phyloP scores from a whole-genome alignment of 1,284 basidiomycete genomes.

The Moesziomyces sp. region DNA sequence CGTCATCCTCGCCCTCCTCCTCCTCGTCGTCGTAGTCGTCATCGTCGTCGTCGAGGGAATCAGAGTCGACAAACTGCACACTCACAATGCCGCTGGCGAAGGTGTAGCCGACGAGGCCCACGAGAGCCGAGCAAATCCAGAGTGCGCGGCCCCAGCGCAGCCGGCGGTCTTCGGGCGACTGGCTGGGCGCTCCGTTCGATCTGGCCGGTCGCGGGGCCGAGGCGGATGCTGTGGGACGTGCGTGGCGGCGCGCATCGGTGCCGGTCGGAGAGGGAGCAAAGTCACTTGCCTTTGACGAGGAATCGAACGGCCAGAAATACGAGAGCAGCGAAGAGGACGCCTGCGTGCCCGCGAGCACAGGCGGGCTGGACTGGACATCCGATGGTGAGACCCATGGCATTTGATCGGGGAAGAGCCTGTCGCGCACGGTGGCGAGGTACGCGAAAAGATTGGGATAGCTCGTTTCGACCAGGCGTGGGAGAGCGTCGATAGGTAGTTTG shows the following conservation, averaged over 20 bases:
- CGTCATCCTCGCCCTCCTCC: conserved; percentile 23
- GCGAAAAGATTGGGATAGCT: conserved; percentile 32
- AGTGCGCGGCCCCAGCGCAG: conserved; percentile 46
- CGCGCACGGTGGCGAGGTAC: conserved; percentile 21
- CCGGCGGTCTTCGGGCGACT: conserved; percentile 21
- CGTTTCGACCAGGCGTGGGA: conserved; percentile 23
- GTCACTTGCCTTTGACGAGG: conserved; percentile 39
- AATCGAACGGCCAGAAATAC: conserved; percentile 29
- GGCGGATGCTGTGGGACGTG: conserved; percentile 1
- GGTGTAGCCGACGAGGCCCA: conserved; percentile 54
- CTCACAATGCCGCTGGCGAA: conserved; percentile 59
- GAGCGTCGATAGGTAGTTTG: conserved; percentile 28
- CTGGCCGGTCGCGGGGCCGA: background rate
- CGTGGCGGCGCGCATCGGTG: conserved; percentile 10
- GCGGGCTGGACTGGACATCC: conserved; percentile 9
- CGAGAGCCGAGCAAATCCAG: conserved; percentile 53
- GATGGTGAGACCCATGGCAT: conserved; percentile 12
- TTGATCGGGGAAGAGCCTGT: conserved; percentile 22
- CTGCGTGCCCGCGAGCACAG: background rate
- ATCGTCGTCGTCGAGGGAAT: conserved; percentile 7
- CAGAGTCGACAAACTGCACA: conserved; percentile 36
- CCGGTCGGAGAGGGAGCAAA: background rate
- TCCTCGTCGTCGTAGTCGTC: conserved; percentile 13
- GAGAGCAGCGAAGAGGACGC: conserved; percentile 4
- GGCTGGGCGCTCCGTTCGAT: conserved; percentile 1